Evolutionary conservation across 306 rosid species (phyloP), one percentile per base, ranked within the genome.

Genomic region (Senna tora): DNA sequence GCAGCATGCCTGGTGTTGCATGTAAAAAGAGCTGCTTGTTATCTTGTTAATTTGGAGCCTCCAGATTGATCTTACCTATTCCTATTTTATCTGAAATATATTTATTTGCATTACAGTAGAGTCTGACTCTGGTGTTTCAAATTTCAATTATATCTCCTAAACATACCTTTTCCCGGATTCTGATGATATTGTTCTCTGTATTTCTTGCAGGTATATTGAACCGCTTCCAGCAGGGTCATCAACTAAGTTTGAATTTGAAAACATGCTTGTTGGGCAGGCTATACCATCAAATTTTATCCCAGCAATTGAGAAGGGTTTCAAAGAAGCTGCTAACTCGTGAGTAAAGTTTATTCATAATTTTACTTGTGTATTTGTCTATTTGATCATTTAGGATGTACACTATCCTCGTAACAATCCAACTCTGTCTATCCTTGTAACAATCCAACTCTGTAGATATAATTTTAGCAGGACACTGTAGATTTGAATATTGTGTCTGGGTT

Each of bases 261-360:
- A 94, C 89, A 22, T 85, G 74, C 87, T 94, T 79, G 95, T 91
- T 51, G 97, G 99, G 65, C 99, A 94, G 86, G 99, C 94, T 80
- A 78, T 94, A 77, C 97, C 99, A 36, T 91, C 99, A 55, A 82
- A 75, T 84, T 94, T 94, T 80, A 82, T 94, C 63, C 97, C 99
- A 55, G 97, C 97, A 52, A 94, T 94, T 22, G 99, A 91, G 81
- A 94, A 94, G 78, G 99, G 99, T 81, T 94, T 94, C 76, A 89
- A 75, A 79, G 99, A 94, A 89, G 99, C 97, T 38, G 96, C 97
- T 32, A 94, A 94, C 77, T 94, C 97, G 97, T 94, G 84, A 72
- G 97, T 83, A 25, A 64, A 52, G 33, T 60, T 39, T 42, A 0
- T 53, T 21, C 34, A 22, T 65, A 56, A 28, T 77, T 45, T 2